Evolutionary conservation across 139 green algal species (phyloP).

Genomic region (Asterochloris erici): DNA sequence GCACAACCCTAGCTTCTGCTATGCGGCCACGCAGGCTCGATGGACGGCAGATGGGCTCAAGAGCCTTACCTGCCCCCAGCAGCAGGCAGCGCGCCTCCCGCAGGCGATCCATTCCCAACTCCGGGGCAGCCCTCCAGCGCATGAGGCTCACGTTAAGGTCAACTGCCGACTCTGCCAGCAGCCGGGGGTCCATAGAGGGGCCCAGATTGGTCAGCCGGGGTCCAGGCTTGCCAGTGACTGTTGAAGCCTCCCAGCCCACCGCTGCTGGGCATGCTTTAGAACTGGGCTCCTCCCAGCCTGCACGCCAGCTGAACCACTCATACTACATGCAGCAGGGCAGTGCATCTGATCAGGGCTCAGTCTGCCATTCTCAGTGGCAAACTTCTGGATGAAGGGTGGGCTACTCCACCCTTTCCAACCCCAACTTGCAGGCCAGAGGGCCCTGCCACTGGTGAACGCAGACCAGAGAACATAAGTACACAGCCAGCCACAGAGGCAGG

Average conservation of each 20-base stretch:
- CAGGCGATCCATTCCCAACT: conserved; percentile 69
- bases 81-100: conserved; percentile 74
- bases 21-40: no score
- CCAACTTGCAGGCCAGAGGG: no score
- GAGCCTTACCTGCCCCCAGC: conserved; percentile 74
- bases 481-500: no score
- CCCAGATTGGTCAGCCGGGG: conserved; percentile 56
- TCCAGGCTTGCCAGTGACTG: conserved; percentile 44
- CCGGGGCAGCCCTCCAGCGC: conserved; percentile 86
- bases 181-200: conserved; percentile 65
- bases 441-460: no score
- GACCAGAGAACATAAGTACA: no score
- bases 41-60: background rate
- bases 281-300: background rate
- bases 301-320: background rate
- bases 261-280: conserved; percentile 19
- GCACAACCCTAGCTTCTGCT: no score
- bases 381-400: no score
- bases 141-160: conserved; percentile 97
- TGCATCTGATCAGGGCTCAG: background rate
- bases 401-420: no score
- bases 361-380: no score
- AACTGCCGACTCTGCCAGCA: conserved; percentile 64
- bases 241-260: conserved; percentile 78
- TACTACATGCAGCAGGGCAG: background rate